A percentile compares a stretch with the other conserved stretches of the same genome.
Evolutionary conservation across 495 filamentous ascomycete species (phyloP).

Genomic region (Aspergillus cavernicola): DNA sequence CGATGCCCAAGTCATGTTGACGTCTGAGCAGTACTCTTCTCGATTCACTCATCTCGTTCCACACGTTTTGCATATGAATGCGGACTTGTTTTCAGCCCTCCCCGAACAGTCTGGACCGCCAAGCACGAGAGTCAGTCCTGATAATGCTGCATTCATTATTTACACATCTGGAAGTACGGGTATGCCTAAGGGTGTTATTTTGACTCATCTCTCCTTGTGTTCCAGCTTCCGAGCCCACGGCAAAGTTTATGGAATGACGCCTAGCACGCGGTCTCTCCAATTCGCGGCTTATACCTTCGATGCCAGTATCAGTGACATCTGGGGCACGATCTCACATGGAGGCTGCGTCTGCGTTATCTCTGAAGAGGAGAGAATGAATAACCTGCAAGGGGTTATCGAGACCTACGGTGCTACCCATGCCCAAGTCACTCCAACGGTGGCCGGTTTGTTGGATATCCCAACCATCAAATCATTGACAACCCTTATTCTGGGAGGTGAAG

Average conservation of each 20-base stretch:
- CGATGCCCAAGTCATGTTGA: slow-evolving; percentile 2
- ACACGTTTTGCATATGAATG: background rate
- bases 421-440: slow-evolving; percentile 13
- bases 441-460: background rate
- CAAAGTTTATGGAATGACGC: slow-evolving; percentile 5
- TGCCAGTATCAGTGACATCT: slow-evolving; percentile 12
- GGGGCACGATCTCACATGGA: slow-evolving; percentile 11
- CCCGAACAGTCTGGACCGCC: background rate
- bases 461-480: slow-evolving; percentile 11
- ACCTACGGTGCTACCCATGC: slow-evolving; percentile 3
- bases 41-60: slow-evolving; percentile 2
- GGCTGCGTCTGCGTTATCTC: slow-evolving; percentile 17
- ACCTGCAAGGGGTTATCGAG: slow-evolving; percentile 1
- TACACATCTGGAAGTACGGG: slow-evolving; percentile 12
- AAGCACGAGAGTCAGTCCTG: background rate
- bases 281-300: slow-evolving; percentile 11
- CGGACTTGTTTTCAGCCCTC: background rate
- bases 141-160: slow-evolving; percentile 11
- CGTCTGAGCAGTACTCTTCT: background rate
- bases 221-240: slow-evolving; percentile 11
- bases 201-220: slow-evolving; percentile 10
- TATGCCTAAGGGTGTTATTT: slow-evolving; percentile 12
- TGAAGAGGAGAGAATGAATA: slow-evolving; percentile 12
- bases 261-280: slow-evolving; percentile 4
- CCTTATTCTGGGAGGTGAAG: slow-evolving; percentile 13